Conservation (phyloP, 129 eudicot species). For the Flaveria bidentis region DNA sequence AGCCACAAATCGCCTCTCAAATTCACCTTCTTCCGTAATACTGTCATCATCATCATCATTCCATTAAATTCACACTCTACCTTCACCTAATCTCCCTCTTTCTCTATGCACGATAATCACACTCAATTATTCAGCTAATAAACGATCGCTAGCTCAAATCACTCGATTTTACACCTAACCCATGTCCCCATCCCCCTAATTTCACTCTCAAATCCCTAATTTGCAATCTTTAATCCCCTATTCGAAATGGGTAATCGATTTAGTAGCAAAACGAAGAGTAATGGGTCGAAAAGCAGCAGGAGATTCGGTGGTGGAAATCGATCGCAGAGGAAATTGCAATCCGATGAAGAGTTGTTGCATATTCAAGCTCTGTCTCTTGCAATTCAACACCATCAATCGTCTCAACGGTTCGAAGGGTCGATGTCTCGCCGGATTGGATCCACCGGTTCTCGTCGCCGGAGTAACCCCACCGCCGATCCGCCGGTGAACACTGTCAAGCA, state of each 20-base stretch:
- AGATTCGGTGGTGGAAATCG: slow-evolving; percentile 39
- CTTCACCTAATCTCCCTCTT: slow-evolving; percentile 27
- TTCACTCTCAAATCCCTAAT: slow-evolving; percentile 3
- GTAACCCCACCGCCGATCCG: slow-evolving; percentile 51
- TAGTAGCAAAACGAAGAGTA: slow-evolving; percentile 65
- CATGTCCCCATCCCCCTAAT: slow-evolving; percentile 9
- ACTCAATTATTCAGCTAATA: neutral
- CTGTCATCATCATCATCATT: neutral
- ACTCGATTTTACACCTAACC: slow-evolving; percentile 1
- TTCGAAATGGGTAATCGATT: slow-evolving; percentile 80
- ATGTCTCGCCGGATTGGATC: slow-evolving; percentile 92
- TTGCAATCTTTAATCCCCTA: neutral
- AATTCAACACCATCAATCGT: slow-evolving; percentile 89
- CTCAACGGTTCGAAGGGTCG: slow-evolving; percentile 92
- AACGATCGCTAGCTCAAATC: neutral
- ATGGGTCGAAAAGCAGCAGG: slow-evolving; percentile 74
- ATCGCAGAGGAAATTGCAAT: slow-evolving; percentile 61
- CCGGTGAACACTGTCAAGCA: slow-evolving; percentile 44
- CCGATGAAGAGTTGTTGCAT: slow-evolving; percentile 82
- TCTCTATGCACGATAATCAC: slow-evolving; percentile 16
- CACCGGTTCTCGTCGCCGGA: slow-evolving; percentile 76
- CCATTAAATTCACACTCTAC: slow-evolving; percentile 25
- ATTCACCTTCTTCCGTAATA: slow-evolving; percentile 29
- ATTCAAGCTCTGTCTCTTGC: slow-evolving; percentile 91
- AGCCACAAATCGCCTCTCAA: slow-evolving; percentile 25